Evolutionary conservation across 257 asterid genomes (phyloP), one percentile per base, ranked within the genome.

Genomic region (Linderniella brevidens): DNA sequence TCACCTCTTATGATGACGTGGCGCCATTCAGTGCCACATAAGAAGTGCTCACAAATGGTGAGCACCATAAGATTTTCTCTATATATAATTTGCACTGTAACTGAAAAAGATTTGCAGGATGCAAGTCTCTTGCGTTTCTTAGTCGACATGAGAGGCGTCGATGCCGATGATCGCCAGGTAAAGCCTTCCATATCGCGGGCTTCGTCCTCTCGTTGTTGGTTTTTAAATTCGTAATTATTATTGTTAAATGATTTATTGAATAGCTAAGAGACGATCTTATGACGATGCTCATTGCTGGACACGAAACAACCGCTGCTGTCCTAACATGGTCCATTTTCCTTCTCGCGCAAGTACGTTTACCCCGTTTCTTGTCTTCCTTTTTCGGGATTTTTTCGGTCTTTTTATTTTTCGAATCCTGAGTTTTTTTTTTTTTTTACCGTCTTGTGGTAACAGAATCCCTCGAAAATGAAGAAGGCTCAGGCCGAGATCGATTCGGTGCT

Each of bases 231-330:
- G 32, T 25, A 45, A 38, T 40, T 37, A 48, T 12, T 13, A 52
- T 40, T 15, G 49, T 11, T 39, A 44, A 16, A 38, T 13, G 9
- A 9, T 43, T 43, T 45, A 19, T 54, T 47, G 57, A 57, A 54
- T 74, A 88, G 98, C 92, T 88, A 46, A 71, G 98, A 67, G 98
- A 88, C 53, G 98, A 88, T 72, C 70, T 84, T 60, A 88, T 88
- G 96, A 84, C 94, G 15, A 88, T 88, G 98, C 94, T 88, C 56
- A 84, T 88, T 57, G 96, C 98, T 55, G 98, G 98, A 57, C 98
- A 88, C 55, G 98, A 88, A 75, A 88, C 98, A 44, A 84, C 98
- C 2, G 96, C 98, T 1, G 94, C 96, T 50, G 96, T 88, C 35
- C 98, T 88, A 51, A 88, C 98, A 5, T 88, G 98, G 98, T 87